A percentile compares a stretch with the other conserved stretches of the same genome.
Conservation (phyloP, 192 early-diverging fungal genomes). For the Backusella parvicylindrica region DNA sequence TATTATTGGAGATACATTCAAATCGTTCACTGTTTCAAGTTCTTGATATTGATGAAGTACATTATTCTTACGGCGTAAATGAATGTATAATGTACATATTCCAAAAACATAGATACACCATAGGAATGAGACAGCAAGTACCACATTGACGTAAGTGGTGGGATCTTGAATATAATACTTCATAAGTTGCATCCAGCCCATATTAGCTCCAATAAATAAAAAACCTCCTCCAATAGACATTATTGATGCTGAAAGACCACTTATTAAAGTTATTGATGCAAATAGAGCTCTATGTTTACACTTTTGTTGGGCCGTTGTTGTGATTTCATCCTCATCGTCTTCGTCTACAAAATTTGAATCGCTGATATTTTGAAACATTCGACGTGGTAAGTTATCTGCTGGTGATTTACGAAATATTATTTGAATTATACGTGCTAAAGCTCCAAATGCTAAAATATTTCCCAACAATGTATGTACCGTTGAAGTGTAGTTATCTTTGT, state of each 20-base stretch:
- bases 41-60: conserved; percentile 1
- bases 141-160: conserved; percentile 39
- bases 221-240: conserved; percentile 36
- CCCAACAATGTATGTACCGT: conserved; percentile 10
- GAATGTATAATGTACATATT: conserved; percentile 11
- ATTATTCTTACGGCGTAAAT: neutral
- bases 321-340: conserved; percentile 3
- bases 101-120: conserved; percentile 25
- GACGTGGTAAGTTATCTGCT: conserved; percentile 14
- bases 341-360: conserved; percentile 6
- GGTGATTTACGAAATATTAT: conserved; percentile 23
- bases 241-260: conserved; percentile 35
- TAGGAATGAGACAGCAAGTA: conserved; percentile 36
- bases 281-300: conserved; percentile 17
- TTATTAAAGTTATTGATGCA: conserved; percentile 34
- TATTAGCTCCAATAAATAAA: conserved; percentile 37
- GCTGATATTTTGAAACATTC: conserved; percentile 1
- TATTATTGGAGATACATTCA: neutral
- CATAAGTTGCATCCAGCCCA: conserved; percentile 34
- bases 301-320: neutral
- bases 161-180: conserved; percentile 37
- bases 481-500: conserved; percentile 5
- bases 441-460: conserved; percentile 12
- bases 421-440: conserved; percentile 7
- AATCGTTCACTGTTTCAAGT: neutral